Evolutionary conservation across 2,329 filamentous ascomycete species (phyloP).

Genomic region (Aureobasidium musti): DNA sequence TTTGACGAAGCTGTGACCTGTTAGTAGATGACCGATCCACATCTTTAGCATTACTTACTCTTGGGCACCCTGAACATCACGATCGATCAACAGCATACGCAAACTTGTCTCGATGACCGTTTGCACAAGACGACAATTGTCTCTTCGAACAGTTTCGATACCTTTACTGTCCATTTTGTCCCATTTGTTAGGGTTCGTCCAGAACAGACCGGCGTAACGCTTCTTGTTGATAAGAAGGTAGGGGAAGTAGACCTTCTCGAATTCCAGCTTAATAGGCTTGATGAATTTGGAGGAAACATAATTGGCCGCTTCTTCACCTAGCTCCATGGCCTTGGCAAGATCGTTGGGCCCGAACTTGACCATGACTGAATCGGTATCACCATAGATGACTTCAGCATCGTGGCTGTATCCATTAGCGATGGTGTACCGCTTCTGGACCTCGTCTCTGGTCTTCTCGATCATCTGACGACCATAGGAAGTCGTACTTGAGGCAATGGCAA

Average conservation of each 20-base stretch:
- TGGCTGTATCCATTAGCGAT: slow-evolving; percentile 94
- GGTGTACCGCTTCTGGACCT: slow-evolving; percentile 85
- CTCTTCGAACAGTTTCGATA: slow-evolving; percentile 95
- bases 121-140: slow-evolving; percentile 94
- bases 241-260: slow-evolving; percentile 98
- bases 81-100: slow-evolving; percentile 92
- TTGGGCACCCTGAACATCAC: slow-evolving; percentile 85
- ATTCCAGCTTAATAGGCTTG: slow-evolving; percentile 97
- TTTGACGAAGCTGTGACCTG: slow-evolving; percentile 77
- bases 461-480: slow-evolving; percentile 97
- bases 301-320: slow-evolving; percentile 88
- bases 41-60: slow-evolving; percentile 63
- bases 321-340: slow-evolving; percentile 83
- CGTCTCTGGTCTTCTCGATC: slow-evolving; percentile 98
- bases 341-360: slow-evolving; percentile 95
- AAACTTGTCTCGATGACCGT: slow-evolving; percentile 97
- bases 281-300: slow-evolving; percentile 90
- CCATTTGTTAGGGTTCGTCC: slow-evolving; percentile 90
- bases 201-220: slow-evolving; percentile 95
- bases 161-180: slow-evolving; percentile 99
- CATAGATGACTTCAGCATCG: slow-evolving; percentile 96
- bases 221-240: slow-evolving; percentile 99
- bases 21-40: slow-evolving; percentile 39
- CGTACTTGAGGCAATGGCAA: slow-evolving; percentile 93
- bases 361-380: slow-evolving; percentile 99